Conservation (phyloP, 305 asterid species). For the Fraxinus albicans region DNA sequence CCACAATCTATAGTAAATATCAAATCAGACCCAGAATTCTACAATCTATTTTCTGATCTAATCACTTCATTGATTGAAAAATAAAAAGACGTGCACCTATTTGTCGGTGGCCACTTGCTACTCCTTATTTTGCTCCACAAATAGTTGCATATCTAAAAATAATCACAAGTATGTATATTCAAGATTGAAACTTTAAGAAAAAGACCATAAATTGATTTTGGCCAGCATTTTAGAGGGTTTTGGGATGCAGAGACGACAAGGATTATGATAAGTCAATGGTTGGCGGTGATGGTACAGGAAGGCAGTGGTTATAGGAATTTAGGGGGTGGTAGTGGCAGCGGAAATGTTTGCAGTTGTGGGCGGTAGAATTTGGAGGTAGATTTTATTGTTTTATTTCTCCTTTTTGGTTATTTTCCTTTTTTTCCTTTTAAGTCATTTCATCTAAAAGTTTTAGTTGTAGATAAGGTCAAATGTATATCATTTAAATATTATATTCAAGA, state of each 20-base stretch:
- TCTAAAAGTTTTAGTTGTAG: too few relatives aligned
- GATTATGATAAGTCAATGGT: slow-evolving; percentile 11
- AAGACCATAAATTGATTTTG: slow-evolving; percentile 2
- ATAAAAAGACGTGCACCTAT: slow-evolving; percentile 16
- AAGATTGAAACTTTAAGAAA: slow-evolving; percentile 9
- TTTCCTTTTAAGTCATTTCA: too few relatives aligned
- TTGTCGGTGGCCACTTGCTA: slow-evolving; percentile 27
- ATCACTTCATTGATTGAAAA: slow-evolving; percentile 22
- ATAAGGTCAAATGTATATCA: too few relatives aligned
- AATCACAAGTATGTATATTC: not conserved
- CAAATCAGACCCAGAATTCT: slow-evolving; percentile 29
- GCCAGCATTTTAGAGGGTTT: slow-evolving; percentile 28
- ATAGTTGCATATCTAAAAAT: slow-evolving; percentile 2
- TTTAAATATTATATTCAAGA: too few relatives aligned
- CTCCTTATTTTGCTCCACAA: not conserved
- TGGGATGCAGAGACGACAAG: slow-evolving; percentile 31
- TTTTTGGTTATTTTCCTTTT: too few relatives aligned
- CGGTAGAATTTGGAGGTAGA: not conserved
- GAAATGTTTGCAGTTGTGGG: not conserved
- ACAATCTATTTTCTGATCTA: slow-evolving; percentile 19
- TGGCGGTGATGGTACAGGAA: not conserved
- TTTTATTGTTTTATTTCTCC: not conserved
- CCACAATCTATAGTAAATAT: slow-evolving; percentile 29
- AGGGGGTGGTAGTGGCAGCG: not conserved
- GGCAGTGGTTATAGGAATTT: not conserved